Conservation (phyloP, 768 basidiomycete species). For the Termitomyces heimii region DNA sequence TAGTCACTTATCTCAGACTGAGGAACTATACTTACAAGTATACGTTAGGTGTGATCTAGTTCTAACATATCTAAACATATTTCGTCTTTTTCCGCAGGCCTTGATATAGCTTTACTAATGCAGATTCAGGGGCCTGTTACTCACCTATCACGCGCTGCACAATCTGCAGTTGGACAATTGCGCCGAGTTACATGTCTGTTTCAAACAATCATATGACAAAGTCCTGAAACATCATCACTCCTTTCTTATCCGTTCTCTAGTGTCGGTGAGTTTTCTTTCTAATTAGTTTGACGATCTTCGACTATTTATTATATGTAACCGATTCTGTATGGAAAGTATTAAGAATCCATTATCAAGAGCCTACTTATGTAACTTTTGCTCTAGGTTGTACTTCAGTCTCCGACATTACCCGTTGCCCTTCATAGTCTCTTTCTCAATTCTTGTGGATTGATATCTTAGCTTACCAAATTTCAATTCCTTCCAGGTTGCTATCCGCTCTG, state of each 20-base stretch:
- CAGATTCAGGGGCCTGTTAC: conserved; percentile 52
- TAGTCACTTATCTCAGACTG: no score
- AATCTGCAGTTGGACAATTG: conserved; percentile 51
- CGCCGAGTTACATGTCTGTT: conserved; percentile 59
- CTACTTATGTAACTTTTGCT: not conserved
- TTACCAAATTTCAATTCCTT: not conserved
- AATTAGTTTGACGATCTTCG: conserved; percentile 3
- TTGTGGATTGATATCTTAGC: not conserved
- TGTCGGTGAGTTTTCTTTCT: conserved; percentile 38
- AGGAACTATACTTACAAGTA: no score
- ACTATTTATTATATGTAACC: not conserved
- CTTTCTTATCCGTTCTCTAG: conserved; percentile 60
- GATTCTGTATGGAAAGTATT: not conserved
- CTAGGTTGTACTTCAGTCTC: not conserved
- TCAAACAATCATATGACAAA: conserved; percentile 64
- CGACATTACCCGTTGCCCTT: not conserved
- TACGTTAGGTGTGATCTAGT: no score
- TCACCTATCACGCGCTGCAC: conserved; percentile 63
- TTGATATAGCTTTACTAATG: not conserved
- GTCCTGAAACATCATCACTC: conserved; percentile 63
- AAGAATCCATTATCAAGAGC: not conserved
- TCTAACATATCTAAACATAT: no score
- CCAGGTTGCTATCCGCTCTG: conserved; percentile 55
- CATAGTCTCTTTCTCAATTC: not conserved
- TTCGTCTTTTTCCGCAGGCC: not conserved